phyloP scores from a whole-genome alignment of 805 yeast genomes.

The Yamadazyma endophytica region DNA sequence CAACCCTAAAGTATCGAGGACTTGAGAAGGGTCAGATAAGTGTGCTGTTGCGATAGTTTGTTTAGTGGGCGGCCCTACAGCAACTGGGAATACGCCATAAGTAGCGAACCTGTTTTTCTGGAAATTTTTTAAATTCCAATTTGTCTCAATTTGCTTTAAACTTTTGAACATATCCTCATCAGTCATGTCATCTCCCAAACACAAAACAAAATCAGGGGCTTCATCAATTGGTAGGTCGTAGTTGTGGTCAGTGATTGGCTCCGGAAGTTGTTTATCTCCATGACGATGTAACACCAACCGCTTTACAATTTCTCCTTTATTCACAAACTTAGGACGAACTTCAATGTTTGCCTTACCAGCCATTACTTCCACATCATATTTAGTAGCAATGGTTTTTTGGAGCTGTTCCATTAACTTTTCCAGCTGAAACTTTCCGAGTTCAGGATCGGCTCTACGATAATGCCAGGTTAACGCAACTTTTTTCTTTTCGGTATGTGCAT shows the following conservation, averaged over 20 bases:
- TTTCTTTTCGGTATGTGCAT: slow-evolving; percentile 79
- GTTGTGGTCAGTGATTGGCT: slow-evolving; percentile 17
- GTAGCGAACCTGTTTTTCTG: slow-evolving; percentile 44
- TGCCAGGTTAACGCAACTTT: slow-evolving; percentile 98
- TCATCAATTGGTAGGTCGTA: slow-evolving; percentile 35
- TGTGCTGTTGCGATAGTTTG: slow-evolving; percentile 83
- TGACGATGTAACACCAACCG: slow-evolving; percentile 64
- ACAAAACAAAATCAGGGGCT: slow-evolving; percentile 79
- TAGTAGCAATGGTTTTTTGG: slow-evolving; percentile 51
- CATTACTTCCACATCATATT: slow-evolving; percentile 90
- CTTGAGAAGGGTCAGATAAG: slow-evolving; percentile 77
- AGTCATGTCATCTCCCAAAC: slow-evolving; percentile 93
- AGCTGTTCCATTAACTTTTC: slow-evolving; percentile 57
- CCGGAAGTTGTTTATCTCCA: slow-evolving; percentile 48
- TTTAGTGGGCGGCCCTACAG: slow-evolving; percentile 91
- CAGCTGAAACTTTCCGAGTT: slow-evolving; percentile 85
- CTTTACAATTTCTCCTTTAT: slow-evolving; percentile 94
- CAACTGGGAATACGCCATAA: slow-evolving; percentile 75
- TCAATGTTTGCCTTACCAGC: slow-evolving; percentile 95
- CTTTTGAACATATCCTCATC: slow-evolving; percentile 97
- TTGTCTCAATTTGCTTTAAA: slow-evolving; percentile 55
- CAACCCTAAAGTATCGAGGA: slow-evolving; percentile 76
- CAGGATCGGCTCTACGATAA: slow-evolving; percentile 92
- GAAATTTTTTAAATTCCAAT: slow-evolving; percentile 43
- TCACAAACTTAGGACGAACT: slow-evolving; percentile 92